Percentiles rank a stretch among this genome's conserved stretches.
Evolutionary conservation across 1,139 yeast genomes (phyloP).

Genomic region (Arxiozyma heterogenica): DNA sequence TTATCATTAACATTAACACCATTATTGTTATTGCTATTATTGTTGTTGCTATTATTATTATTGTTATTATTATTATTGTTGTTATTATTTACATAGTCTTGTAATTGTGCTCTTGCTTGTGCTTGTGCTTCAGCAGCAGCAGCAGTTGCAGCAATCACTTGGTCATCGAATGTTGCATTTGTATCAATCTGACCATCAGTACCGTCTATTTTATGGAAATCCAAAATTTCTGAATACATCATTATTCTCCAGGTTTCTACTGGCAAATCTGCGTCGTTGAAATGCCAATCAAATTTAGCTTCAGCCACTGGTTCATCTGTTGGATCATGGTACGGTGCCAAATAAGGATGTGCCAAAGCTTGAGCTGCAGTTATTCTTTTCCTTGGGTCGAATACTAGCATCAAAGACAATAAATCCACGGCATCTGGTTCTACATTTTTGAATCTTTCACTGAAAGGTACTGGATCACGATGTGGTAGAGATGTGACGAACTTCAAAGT

Average conservation of each 20-base stretch:
- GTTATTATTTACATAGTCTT: neutral
- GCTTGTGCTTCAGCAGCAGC: slow-evolving; percentile 30
- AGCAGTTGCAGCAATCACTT: slow-evolving; percentile 32
- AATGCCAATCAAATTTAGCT: slow-evolving; percentile 93
- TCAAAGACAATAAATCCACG: slow-evolving; percentile 74
- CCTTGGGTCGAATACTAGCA: slow-evolving; percentile 92
- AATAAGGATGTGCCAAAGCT: slow-evolving; percentile 81
- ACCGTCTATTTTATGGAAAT: slow-evolving; percentile 57
- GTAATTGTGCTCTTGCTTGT: slow-evolving; percentile 21
- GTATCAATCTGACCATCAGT: slow-evolving; percentile 30
- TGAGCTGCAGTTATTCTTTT: slow-evolving; percentile 89
- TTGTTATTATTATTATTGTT: slow-evolving; percentile 4
- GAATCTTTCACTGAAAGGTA: slow-evolving; percentile 78
- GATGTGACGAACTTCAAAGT: slow-evolving; percentile 90
- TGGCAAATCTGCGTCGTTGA: slow-evolving; percentile 95
- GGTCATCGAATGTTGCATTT: slow-evolving; percentile 30
- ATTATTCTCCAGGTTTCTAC: slow-evolving; percentile 98
- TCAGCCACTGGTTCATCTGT: slow-evolving; percentile 94
- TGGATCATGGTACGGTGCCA: slow-evolving; percentile 97
- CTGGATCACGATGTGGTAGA: slow-evolving; percentile 84
- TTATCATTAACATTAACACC: slow-evolving; percentile 2
- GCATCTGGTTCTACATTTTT: slow-evolving; percentile 86
- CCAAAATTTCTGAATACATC: slow-evolving; percentile 97
- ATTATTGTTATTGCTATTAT: slow-evolving; percentile 12
- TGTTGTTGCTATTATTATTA: slow-evolving; percentile 13